Conservation (phyloP, 805 yeast genomes). For the Maudiozyma turicensis region DNA sequence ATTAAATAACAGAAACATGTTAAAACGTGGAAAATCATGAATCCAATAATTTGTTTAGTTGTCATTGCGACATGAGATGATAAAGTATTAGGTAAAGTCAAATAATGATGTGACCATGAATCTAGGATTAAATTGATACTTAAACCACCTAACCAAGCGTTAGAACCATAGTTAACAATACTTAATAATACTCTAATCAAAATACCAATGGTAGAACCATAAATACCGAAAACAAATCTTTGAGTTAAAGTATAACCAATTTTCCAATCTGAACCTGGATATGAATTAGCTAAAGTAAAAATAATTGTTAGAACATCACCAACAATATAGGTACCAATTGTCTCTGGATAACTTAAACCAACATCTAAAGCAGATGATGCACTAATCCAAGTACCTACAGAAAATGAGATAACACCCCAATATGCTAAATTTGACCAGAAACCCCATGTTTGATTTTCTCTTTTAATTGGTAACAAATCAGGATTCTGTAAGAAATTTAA, state of each 20-base stretch:
- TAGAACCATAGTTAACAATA: slow-evolving; percentile 40
- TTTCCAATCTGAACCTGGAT: slow-evolving; percentile 42
- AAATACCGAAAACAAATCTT: slow-evolving; percentile 39
- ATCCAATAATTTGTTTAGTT: slow-evolving; percentile 31
- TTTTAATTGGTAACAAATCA: slow-evolving; percentile 25
- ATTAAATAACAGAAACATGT: slow-evolving; percentile 32
- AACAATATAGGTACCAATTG: slow-evolving; percentile 37
- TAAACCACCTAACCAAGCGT: slow-evolving; percentile 38
- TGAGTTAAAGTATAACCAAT: slow-evolving; percentile 39
- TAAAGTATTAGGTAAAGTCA: slow-evolving; percentile 28
- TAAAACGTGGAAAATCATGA: slow-evolving; percentile 35
- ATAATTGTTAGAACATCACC: slow-evolving; percentile 38
- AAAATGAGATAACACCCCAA: slow-evolving; percentile 38
- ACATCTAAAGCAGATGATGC: slow-evolving; percentile 36
- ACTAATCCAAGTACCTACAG: slow-evolving; percentile 38
- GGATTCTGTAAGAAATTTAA: slow-evolving; percentile 28
- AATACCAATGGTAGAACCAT: slow-evolving; percentile 36
- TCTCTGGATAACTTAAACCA: slow-evolving; percentile 38
- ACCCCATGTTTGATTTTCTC: slow-evolving; percentile 30
- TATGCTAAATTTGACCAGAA: slow-evolving; percentile 33
- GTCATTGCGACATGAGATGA: slow-evolving; percentile 29
- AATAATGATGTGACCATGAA: slow-evolving; percentile 33
- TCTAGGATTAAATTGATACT: slow-evolving; percentile 32
- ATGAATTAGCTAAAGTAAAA: slow-evolving; percentile 38
- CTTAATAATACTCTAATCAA: slow-evolving; percentile 35